Conservation (phyloP, 2,329 filamentous ascomycete species). For the Amauroascus niger region DNA sequence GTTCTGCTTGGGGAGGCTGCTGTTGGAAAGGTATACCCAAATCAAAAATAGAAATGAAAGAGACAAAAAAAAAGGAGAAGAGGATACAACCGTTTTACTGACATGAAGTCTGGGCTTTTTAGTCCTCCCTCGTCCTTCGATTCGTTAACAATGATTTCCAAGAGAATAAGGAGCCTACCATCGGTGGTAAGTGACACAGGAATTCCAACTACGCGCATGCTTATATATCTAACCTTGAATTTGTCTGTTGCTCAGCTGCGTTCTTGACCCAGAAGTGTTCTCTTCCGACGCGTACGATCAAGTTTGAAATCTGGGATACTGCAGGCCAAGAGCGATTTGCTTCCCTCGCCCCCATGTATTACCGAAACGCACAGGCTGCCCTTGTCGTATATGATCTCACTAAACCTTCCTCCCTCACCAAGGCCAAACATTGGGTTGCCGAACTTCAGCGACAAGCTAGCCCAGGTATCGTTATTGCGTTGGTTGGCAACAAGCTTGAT, state of each 20-base stretch:
- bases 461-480: slow-evolving; percentile 97
- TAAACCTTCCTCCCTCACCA: slow-evolving; percentile 79
- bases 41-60: too few relatives aligned
- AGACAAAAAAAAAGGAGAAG: too few relatives aligned
- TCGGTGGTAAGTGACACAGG: slow-evolving; percentile 59
- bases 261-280: slow-evolving; percentile 99
- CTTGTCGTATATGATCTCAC: slow-evolving; percentile 99
- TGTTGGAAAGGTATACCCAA: slow-evolving; percentile 75
- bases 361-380: slow-evolving; percentile 97
- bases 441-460: slow-evolving; percentile 97
- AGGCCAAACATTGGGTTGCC: slow-evolving; percentile 99
- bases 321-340: slow-evolving; percentile 98
- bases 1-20: slow-evolving; percentile 95
- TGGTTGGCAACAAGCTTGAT: slow-evolving; percentile 96
- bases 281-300: slow-evolving; percentile 69
- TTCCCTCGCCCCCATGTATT: slow-evolving; percentile 98
- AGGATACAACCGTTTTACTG: too few relatives aligned
- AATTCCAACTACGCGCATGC: too few relatives aligned
- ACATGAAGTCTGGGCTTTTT: slow-evolving; percentile 14
- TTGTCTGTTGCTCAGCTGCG: slow-evolving; percentile 53
- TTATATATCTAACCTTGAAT: not conserved
- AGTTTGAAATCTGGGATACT: slow-evolving; percentile 98
- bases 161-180: slow-evolving; percentile 98
- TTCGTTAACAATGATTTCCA: slow-evolving; percentile 99
- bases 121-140: slow-evolving; percentile 94